Evolutionary conservation across 228 moss, liverwort and hornwort genomes (phyloP).

Genomic region (Sphagnum fallax): DNA sequence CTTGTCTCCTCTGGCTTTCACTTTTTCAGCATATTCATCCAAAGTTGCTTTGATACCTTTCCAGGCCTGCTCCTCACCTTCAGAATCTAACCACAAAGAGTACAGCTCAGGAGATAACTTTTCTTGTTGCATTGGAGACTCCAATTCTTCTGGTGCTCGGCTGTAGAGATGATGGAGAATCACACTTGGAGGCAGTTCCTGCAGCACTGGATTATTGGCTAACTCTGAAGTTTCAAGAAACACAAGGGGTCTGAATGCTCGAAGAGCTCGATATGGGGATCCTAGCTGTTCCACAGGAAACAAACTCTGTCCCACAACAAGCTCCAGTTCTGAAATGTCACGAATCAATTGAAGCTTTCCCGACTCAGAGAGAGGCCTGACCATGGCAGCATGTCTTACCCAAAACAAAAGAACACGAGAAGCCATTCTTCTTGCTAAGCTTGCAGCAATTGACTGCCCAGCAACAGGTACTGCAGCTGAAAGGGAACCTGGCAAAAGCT

Average conservation of each 20-base stretch:
- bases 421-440: conserved; percentile 85
- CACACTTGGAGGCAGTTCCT: conserved; percentile 78
- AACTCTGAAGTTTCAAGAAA: conserved; percentile 87
- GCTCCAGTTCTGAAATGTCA: conserved; percentile 95
- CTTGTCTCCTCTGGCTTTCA: conserved; percentile 84
- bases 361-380: conserved; percentile 83
- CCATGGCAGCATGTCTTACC: conserved; percentile 87
- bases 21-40: conserved; percentile 81
- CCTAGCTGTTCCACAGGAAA: conserved; percentile 97
- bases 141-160: conserved; percentile 85
- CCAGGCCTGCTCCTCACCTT: conserved; percentile 83
- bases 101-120: conserved; percentile 72
- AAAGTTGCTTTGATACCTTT: conserved; percentile 73
- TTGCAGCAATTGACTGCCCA: conserved; percentile 82
- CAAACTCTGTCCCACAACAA: conserved; percentile 90
- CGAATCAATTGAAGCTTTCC: conserved; percentile 86
- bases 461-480: conserved; percentile 50
- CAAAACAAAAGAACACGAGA: conserved; percentile 78
- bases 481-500: conserved; percentile 66
- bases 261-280: conserved; percentile 84
- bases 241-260: conserved; percentile 89
- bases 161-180: conserved; percentile 93
- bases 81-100: conserved; percentile 88
- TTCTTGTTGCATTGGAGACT: conserved; percentile 75
- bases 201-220: conserved; percentile 53